Evolutionary conservation across 2,329 filamentous ascomycete species (phyloP).

Genomic region (Calonectria honghensis): DNA sequence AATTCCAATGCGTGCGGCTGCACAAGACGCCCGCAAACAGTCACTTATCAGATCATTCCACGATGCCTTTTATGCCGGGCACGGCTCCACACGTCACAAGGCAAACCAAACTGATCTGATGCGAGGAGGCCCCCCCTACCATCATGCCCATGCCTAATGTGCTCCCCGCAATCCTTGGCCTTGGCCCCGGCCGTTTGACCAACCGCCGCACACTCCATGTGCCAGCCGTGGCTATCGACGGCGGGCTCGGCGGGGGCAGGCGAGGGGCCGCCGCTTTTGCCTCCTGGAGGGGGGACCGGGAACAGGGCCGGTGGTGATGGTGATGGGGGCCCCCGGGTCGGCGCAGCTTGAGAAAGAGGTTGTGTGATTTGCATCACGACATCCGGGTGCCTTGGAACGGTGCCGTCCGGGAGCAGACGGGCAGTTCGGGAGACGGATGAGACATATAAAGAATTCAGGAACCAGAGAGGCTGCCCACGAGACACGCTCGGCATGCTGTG

Average conservation of each 20-base stretch:
- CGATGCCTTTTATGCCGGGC: background rate
- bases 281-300: constrained; percentile 32
- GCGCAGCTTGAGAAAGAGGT: background rate
- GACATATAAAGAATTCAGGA: constrained; percentile 36
- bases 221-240: constrained; percentile 13
- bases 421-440: background rate
- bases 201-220: constrained; percentile 3
- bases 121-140: background rate
- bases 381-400: constrained; percentile 15
- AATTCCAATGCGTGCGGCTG: constrained; percentile 25
- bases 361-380: constrained; percentile 5
- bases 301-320: constrained; percentile 37
- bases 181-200: constrained; percentile 24
- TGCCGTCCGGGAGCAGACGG: constrained; percentile 23
- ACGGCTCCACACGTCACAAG: constrained; percentile 36
- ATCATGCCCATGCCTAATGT: background rate
- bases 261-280: constrained; percentile 37
- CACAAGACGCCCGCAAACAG: constrained; percentile 8
- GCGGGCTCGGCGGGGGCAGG: constrained; percentile 27
- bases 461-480: constrained; percentile 18
- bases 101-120: constrained; percentile 5
- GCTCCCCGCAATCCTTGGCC: constrained; percentile 32
- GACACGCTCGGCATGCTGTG: constrained; percentile 12
- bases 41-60: constrained; percentile 42
- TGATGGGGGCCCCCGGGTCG: background rate